phyloP scores from a whole-genome alignment of 306 rosid species.

The Casuarina glauca region DNA sequence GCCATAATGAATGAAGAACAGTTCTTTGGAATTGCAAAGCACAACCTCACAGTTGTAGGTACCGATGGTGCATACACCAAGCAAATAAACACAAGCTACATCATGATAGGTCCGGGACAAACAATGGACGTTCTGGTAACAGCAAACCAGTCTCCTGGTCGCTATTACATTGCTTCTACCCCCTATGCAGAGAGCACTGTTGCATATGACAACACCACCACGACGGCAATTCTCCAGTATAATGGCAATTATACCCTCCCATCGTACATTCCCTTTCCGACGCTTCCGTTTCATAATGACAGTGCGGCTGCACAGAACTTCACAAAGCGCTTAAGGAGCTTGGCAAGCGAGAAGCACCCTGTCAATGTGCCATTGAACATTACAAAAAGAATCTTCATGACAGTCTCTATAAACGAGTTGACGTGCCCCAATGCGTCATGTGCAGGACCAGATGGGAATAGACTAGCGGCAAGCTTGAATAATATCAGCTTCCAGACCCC shows the following conservation, averaged over 20 bases:
- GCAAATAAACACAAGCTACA: constrained; percentile 22
- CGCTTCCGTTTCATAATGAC: constrained; percentile 23
- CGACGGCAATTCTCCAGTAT: constrained; percentile 38
- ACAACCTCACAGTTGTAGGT: constrained; percentile 25
- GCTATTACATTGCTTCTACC: constrained; percentile 36
- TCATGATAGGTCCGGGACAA: constrained; percentile 39
- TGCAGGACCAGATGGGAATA: constrained; percentile 24
- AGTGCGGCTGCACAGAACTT: constrained; percentile 21
- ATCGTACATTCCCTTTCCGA: constrained; percentile 14
- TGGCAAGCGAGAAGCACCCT: constrained; percentile 34
- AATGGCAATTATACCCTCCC: constrained; percentile 20
- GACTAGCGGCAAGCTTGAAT: constrained; percentile 34
- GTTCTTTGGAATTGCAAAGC: constrained; percentile 31
- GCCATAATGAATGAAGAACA: constrained; percentile 33
- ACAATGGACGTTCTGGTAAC: constrained; percentile 38
- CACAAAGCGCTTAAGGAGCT: constrained; percentile 16
- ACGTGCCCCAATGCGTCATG: constrained; percentile 30
- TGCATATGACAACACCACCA: background rate
- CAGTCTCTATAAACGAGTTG: constrained; percentile 27
- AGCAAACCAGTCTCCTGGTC: constrained; percentile 28
- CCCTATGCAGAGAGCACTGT: constrained; percentile 21
- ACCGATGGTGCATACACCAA: constrained; percentile 33
- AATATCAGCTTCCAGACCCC: constrained; percentile 40
- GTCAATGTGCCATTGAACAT: constrained; percentile 28
- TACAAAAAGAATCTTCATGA: constrained; percentile 15